phyloP scores from a whole-genome alignment of 768 basidiomycete genomes.

The Lactarius hengduanensis region DNA sequence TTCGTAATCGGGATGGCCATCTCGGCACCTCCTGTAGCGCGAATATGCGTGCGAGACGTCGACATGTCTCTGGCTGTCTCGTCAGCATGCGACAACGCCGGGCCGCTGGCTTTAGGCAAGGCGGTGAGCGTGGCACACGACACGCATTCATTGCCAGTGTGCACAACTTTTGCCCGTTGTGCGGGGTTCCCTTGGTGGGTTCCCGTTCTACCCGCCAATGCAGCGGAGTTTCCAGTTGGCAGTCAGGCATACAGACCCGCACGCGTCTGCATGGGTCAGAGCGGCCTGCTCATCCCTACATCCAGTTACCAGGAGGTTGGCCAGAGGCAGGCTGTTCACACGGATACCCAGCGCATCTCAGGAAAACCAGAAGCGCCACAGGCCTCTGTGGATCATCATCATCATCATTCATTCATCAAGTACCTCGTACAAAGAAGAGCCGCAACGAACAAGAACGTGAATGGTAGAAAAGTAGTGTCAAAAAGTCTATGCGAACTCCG shows the following conservation, averaged over 20 bases:
- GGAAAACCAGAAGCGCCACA: conserved; percentile 2
- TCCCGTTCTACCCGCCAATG: neutral
- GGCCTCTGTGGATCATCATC: conserved; percentile 12
- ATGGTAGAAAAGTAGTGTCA: conserved; percentile 1
- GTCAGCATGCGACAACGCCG: neutral
- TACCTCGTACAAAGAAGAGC: conserved; percentile 23
- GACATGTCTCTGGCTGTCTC: neutral
- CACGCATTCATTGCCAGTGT: neutral
- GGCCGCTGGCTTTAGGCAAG: neutral
- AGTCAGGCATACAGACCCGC: neutral
- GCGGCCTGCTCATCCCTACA: neutral
- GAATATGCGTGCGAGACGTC: neutral
- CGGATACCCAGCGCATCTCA: neutral
- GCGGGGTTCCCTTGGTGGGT: neutral
- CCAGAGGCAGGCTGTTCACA: neutral
- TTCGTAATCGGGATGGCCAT: neutral
- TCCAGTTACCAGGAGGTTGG: neutral
- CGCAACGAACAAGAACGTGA: conserved; percentile 8
- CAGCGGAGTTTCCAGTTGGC: too few relatives aligned
- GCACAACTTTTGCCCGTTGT: neutral
- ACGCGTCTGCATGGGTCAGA: neutral
- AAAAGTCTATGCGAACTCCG: conserved; percentile 15
- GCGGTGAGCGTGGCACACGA: neutral
- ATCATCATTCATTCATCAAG: conserved; percentile 12
- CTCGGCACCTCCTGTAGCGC: neutral